Percentiles rank a stretch among this genome's conserved stretches.
phyloP scores from a whole-genome alignment of 2,329 filamentous ascomycete genomes.

The Fusarium marasasianum region DNA sequence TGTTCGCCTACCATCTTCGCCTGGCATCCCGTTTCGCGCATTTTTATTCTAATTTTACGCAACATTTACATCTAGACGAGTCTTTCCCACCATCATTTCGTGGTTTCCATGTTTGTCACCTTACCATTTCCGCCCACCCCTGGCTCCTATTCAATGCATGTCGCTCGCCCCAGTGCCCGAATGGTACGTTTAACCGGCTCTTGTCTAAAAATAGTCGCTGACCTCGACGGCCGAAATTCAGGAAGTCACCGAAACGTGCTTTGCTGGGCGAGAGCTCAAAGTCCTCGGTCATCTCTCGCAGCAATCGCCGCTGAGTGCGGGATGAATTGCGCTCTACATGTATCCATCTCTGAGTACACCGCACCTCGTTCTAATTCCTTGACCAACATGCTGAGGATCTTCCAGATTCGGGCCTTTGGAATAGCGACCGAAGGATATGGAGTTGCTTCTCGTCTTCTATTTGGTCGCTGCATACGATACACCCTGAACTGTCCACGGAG shows the following conservation, averaged over 20 bases:
- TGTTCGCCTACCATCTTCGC: neutral
- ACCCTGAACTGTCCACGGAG: too few relatives aligned
- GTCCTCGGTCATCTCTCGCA: slow-evolving; percentile 1
- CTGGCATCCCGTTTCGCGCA: neutral
- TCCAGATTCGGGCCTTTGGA: neutral
- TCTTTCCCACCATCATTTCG: rapidly evolving
- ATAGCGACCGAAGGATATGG: rapidly evolving
- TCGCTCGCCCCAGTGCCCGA: rapidly evolving
- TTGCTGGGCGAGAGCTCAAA: neutral
- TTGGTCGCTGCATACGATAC: neutral
- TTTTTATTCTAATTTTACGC: neutral
- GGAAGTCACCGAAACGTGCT: neutral
- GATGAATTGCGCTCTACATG: neutral
- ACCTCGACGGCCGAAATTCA: neutral
- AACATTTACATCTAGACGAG: neutral
- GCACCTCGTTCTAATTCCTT: neutral
- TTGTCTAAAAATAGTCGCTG: neutral
- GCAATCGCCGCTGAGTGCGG: neutral
- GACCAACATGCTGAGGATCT: too few relatives aligned
- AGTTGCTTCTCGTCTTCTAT: rapidly evolving
- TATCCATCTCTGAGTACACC: neutral
- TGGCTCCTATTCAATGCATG: neutral
- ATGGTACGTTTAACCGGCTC: neutral
- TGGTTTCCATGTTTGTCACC: neutral
- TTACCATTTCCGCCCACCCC: too few relatives aligned